Evolutionary conservation across 108 stramenopile genomes (phyloP), one percentile per base, ranked within the genome.

Genomic region (Nitzschia sp.): DNA sequence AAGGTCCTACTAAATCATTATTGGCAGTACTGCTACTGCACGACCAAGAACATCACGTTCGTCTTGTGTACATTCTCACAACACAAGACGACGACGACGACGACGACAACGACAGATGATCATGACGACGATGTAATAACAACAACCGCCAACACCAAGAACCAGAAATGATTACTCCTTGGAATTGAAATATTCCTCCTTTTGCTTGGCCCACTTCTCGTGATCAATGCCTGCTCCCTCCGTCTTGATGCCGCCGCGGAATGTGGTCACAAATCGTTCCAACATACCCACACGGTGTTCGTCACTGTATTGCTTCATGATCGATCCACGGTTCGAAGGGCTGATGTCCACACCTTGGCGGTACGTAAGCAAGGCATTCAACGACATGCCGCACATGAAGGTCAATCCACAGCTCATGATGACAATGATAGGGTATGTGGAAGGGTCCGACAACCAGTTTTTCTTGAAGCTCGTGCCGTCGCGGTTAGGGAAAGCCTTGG

Each of bases 171-270:
- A 1, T 34, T 34, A 34, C 5, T 34, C 29, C 29, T 34, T 34
- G 29, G 29, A 34, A 34, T 67, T 60, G 52, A 71, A 38, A 41
- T 71, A 67, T 43, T 67, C 74, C 50, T 80, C 78, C 63, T 85
- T 88, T 22, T 72, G 48, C 67, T 80, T 77, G 54, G 71, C 25
- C 84, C 84, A 88, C 48, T 85, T 43, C 43, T 88, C 80, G 60
- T 88, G 87, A 57, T 83, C 75, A 19, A 88, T 57, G 26, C 87
- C 87, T 19, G 85, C 72, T 8, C 87, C 87, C 76, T 88, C 87
- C 12, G 79, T 62, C 63, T 78, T 80, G 51, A 78, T 70, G 43
- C 75, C 68, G 25, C 69, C 69, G 10, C n/a, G 26, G 10, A 51
- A 6, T 50, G 12, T 11, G 5, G 57, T 25, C 29, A 34, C 29